These are phyloP conservation scores for Komagataella ulmi DNA, from an alignment of 805 yeast genomes.

Conservation along the genomic window DNA sequence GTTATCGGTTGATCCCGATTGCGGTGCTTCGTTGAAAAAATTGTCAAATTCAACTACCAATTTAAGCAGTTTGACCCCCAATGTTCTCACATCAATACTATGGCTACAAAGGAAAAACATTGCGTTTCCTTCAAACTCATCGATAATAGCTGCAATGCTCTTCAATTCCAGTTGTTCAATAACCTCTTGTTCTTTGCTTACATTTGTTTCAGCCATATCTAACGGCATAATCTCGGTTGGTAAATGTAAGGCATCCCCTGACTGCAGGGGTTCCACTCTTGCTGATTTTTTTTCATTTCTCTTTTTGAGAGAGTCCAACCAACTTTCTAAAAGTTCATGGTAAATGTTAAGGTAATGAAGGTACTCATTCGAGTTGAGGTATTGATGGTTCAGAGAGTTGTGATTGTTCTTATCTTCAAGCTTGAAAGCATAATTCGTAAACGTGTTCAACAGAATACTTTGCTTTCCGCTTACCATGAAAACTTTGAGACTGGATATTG, in stretches of 20 bases:
- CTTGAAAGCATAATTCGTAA: conserved; percentile 67
- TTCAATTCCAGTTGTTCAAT: conserved; percentile 65
- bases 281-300: conserved; percentile 15
- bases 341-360: conserved; percentile 51
- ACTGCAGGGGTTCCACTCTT: conserved; percentile 4
- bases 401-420: conserved; percentile 55
- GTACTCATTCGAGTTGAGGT: conserved; percentile 48
- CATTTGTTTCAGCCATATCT: conserved; percentile 7
- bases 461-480: conserved; percentile 62
- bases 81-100: conserved; percentile 58
- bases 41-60: conserved; percentile 82
- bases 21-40: conserved; percentile 28
- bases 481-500: conserved; percentile 47
- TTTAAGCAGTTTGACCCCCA: conserved; percentile 63
- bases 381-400: conserved; percentile 38
- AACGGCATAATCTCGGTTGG: neutral
- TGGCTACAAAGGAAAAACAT: conserved; percentile 84
- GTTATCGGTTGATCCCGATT: neutral
- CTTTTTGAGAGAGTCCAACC: conserved; percentile 53
- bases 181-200: neutral
- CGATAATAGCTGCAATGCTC: conserved; percentile 71
- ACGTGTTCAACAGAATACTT: conserved; percentile 53
- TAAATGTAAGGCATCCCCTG: neutral
- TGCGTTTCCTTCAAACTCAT: conserved; percentile 94
- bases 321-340: conserved; percentile 65